Percentiles rank a stretch among this genome's conserved stretches.
These are phyloP conservation scores for Paramecium sexaurelia DNA, from an alignment of 73 alveolate genomes.

Conservation along the genomic window DNA sequence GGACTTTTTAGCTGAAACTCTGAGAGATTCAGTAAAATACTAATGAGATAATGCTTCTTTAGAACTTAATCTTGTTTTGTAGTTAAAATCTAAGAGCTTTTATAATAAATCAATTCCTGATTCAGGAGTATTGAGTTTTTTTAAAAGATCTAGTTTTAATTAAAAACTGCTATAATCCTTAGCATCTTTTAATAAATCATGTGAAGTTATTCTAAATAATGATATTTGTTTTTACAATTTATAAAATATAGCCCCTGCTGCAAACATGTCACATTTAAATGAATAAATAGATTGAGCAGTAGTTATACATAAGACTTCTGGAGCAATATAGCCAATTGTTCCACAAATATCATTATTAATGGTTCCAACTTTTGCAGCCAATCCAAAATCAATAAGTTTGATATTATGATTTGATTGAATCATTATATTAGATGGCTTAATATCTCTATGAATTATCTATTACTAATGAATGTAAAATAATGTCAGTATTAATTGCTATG, in stretches of 20 bases:
- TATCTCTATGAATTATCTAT: conserved; percentile 70
- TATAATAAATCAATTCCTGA: conserved; percentile 21
- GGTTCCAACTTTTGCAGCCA: conserved; percentile 36
- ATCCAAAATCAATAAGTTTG: conserved; percentile 95
- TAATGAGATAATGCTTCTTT: conserved; percentile 16
- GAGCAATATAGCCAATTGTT: conserved; percentile 38
- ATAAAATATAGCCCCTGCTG: conserved; percentile 57
- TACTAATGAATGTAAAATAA: conserved; percentile 42
- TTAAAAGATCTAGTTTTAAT: neutral
- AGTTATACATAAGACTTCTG: conserved; percentile 29
- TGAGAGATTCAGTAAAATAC: neutral
- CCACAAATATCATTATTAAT: conserved; percentile 1
- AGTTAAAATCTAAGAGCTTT: neutral
- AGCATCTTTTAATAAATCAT: neutral
- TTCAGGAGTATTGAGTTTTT: neutral
- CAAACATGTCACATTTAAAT: conserved; percentile 56
- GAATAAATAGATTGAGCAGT: neutral
- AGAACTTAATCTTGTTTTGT: neutral
- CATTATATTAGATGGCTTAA: conserved; percentile 81
- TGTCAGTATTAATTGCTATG: neutral
- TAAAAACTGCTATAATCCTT: neutral
- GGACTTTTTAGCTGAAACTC: conserved; percentile 37
- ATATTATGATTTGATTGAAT: conserved; percentile 81
- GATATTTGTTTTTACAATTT: neutral
- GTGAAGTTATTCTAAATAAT: neutral